phyloP scores from a whole-genome alignment of 805 yeast genomes.

The Starmerella gropengiesseri region DNA sequence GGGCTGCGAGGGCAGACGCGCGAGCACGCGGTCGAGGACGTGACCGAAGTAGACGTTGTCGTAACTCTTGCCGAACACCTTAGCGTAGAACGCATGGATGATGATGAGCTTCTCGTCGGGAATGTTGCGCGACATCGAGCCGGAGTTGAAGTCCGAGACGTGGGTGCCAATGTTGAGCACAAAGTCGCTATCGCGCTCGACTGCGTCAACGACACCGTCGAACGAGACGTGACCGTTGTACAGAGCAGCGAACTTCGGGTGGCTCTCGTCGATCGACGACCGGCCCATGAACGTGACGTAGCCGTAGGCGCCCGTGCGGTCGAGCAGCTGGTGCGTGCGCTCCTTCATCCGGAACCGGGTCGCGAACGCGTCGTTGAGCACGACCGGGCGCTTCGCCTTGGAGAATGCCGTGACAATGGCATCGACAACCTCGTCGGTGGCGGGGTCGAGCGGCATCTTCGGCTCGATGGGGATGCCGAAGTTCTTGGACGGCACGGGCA shows the following conservation, averaged over 20 bases:
- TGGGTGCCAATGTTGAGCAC: constrained; percentile 61
- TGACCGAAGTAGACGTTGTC: constrained; percentile 40
- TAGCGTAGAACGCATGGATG: constrained; percentile 44
- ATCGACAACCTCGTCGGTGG: constrained; percentile 33
- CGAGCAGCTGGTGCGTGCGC: constrained; percentile 42
- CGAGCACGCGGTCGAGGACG: constrained; percentile 38
- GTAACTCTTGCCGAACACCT: constrained; percentile 36
- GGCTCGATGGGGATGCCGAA: constrained; percentile 31
- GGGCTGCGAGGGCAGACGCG: constrained; percentile 29
- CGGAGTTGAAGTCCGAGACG: constrained; percentile 58
- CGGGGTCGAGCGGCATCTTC: constrained; percentile 23
- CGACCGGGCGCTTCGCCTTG: constrained; percentile 45
- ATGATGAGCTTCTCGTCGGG: constrained; percentile 36
- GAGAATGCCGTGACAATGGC: constrained; percentile 43
- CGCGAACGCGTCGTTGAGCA: constrained; percentile 61
- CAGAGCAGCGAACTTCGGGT: constrained; percentile 53
- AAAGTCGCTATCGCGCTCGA: constrained; percentile 47
- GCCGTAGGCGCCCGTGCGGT: constrained; percentile 42
- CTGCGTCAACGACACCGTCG: constrained; percentile 38
- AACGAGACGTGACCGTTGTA: constrained; percentile 54
- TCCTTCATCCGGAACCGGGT: constrained; percentile 35
- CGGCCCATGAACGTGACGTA: constrained; percentile 61
- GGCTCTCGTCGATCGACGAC: constrained; percentile 61
- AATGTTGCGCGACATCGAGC: constrained; percentile 46
- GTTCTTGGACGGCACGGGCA: constrained; percentile 31